These are phyloP conservation scores for Triticum timopheevii DNA, from an alignment of 176 grass and related monocot genomes.

Conservation along the genomic window DNA sequence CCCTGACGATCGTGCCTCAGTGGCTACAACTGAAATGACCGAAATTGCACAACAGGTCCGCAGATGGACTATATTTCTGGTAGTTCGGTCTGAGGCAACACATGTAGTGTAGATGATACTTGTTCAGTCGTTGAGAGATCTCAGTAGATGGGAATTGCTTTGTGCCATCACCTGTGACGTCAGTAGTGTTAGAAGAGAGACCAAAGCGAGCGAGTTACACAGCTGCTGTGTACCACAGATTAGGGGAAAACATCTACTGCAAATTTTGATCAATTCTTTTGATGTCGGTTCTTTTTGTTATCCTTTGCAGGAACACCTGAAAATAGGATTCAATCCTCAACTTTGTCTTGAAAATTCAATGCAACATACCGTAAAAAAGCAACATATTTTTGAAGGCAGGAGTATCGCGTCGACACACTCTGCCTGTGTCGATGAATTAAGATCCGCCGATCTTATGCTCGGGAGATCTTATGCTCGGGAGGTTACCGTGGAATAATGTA, in stretches of 20 bases:
- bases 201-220: not conserved
- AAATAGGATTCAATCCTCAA: not conserved
- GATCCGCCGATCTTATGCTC: no score
- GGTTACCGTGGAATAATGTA: no score
- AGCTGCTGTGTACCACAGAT: not conserved
- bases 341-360: not conserved
- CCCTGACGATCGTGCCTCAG: not conserved
- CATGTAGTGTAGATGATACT: constrained; percentile 19
- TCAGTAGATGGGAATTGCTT: constrained; percentile 10
- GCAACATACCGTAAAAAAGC: not conserved
- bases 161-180: not conserved
- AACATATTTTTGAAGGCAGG: no score
- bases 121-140: not conserved
- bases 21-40: not conserved
- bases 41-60: not conserved
- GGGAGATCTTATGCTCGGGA: no score
- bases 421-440: no score
- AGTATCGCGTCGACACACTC: no score
- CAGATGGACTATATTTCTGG: constrained; percentile 9
- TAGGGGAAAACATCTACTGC: constrained; percentile 15
- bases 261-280: constrained; percentile 42
- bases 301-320: not conserved
- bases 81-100: not conserved
- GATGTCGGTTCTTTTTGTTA: not conserved
- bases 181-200: not conserved